These are phyloP conservation scores for Helotiales sp. DNA, from an alignment of 2,329 filamentous ascomycete species.

Conservation along the genomic window DNA sequence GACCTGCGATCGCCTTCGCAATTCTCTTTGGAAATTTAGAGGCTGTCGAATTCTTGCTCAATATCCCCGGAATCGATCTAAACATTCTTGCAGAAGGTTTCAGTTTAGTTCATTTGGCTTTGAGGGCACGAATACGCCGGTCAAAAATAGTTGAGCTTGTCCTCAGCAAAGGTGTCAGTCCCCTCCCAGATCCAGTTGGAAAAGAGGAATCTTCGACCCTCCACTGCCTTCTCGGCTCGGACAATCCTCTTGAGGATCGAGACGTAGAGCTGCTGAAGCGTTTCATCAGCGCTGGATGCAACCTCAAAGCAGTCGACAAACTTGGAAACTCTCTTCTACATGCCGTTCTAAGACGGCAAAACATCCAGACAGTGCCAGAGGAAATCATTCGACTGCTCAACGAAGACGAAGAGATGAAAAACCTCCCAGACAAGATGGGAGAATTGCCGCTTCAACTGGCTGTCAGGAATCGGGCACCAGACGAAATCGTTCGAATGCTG, in stretches of 20 bases:
- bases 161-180: background rate
- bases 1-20: constrained; percentile 6
- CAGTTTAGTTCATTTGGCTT: constrained; percentile 18
- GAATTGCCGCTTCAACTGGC: constrained; percentile 16
- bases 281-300: constrained; percentile 9
- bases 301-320: constrained; percentile 9
- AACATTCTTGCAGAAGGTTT: background rate
- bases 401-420: background rate
- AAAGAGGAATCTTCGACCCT: constrained; percentile 9
- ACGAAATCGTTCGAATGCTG: constrained; percentile 6
- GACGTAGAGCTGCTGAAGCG: constrained; percentile 8
- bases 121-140: background rate
- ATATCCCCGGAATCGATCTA: constrained; percentile 9
- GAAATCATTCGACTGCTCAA: background rate
- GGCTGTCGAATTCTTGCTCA: constrained; percentile 1
- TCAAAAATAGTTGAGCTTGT: constrained; percentile 4
- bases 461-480: constrained; percentile 1
- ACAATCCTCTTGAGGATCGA: background rate
- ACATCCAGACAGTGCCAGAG: background rate
- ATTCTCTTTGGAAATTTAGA: constrained; percentile 8
- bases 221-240: constrained; percentile 8
- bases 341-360: background rate
- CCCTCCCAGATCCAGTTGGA: background rate
- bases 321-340: constrained; percentile 12
- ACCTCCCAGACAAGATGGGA: background rate